Conservation (phyloP, 2,329 filamentous ascomycete genomes). For the Pseudogymnoascus sp. region DNA sequence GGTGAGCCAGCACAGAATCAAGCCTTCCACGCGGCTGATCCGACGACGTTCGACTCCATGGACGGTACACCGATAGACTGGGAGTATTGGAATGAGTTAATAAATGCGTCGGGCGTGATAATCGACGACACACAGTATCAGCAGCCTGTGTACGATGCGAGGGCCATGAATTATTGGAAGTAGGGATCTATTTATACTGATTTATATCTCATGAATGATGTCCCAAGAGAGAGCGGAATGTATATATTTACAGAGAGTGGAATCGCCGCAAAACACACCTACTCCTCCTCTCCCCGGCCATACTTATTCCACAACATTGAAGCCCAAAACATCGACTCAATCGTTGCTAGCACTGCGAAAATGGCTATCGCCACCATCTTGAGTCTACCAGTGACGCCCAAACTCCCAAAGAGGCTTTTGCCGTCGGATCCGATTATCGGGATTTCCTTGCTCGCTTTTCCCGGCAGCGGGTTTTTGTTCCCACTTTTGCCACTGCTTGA, state of each 20-base stretch:
- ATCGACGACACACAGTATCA: not conserved
- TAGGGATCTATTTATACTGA: not conserved
- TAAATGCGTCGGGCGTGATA: constrained; percentile 18
- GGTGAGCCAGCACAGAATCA: constrained; percentile 10
- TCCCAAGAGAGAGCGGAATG: not conserved
- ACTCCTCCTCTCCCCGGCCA: not conserved
- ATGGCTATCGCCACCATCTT: not conserved
- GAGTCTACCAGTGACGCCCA: not conserved
- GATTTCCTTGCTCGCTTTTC: not conserved
- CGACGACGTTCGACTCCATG: constrained; percentile 17
- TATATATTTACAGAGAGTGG: not conserved
- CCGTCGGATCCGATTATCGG: not conserved
- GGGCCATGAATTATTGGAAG: not conserved
- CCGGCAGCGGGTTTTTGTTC: not conserved
- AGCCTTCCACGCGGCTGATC: constrained; percentile 13
- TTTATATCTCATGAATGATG: not conserved
- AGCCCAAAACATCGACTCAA: not conserved
- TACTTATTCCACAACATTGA: not conserved
- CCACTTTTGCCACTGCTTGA: not conserved
- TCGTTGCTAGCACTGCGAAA: not conserved
- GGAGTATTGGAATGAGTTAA: constrained; percentile 27
- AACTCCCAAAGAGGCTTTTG: not conserved
- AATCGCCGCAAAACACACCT: not conserved
- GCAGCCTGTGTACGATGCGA: not conserved
- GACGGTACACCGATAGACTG: constrained; percentile 22